phyloP scores from a whole-genome alignment of 2,329 filamentous ascomycete species.

The Botrytis elliptica region DNA sequence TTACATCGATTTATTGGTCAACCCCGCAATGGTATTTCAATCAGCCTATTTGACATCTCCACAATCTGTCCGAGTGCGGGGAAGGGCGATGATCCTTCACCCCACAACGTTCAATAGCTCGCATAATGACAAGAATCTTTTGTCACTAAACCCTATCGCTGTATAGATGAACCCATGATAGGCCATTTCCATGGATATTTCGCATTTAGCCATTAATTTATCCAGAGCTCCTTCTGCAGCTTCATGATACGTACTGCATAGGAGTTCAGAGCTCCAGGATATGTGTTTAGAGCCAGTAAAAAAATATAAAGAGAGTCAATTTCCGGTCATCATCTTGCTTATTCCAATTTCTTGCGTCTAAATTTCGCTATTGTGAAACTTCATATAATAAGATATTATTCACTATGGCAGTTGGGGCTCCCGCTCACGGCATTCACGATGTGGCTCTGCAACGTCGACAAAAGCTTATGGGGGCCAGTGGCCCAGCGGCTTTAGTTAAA shows the following conservation, averaged over 20 bases:
- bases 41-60: not conserved
- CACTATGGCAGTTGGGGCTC: constrained; percentile 18
- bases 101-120: not conserved
- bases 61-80: not conserved
- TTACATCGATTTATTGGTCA: not conserved
- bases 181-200: not conserved
- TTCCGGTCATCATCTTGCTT: not conserved
- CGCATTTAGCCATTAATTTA: not conserved
- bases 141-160: not conserved
- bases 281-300: not conserved
- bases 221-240: not conserved
- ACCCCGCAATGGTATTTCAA: constrained; percentile 4
- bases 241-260: not conserved
- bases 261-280: not conserved
- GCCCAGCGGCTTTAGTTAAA: constrained; percentile 54
- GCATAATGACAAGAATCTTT: not conserved
- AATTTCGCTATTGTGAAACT: not conserved
- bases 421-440: constrained; percentile 45
- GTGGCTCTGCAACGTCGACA: constrained; percentile 52
- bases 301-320: not conserved
- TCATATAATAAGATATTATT: not conserved
- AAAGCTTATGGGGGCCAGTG: constrained; percentile 53
- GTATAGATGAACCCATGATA: not conserved
- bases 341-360: not conserved
- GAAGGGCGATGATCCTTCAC: constrained; percentile 2